These are phyloP conservation scores for Tetratostichococcus sp. DNA, from an alignment of 139 green algal genomes.

Conservation along the genomic window DNA sequence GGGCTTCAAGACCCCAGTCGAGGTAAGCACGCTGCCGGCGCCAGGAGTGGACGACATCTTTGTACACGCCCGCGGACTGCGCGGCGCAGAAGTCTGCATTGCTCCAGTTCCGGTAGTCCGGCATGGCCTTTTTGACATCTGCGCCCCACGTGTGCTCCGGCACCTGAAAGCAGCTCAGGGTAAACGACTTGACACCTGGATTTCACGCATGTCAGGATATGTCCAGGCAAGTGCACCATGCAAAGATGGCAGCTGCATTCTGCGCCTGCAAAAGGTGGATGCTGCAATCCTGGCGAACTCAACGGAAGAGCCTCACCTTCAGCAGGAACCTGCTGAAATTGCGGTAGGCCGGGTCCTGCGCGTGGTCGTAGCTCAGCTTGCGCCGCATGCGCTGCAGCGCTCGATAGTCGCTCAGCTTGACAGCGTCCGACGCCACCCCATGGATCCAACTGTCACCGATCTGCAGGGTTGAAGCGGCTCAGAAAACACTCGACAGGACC, in stretches of 20 bases:
- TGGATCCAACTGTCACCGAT: constrained; percentile 68
- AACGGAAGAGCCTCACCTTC: constrained; percentile 36
- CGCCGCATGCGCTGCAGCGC: constrained; percentile 35
- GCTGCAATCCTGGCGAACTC: no score
- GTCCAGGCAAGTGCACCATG: no score
- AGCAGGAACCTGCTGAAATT: constrained; percentile 49
- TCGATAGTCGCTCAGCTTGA: constrained; percentile 36
- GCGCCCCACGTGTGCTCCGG: constrained; percentile 64
- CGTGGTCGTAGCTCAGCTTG: not conserved
- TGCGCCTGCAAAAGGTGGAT: no score
- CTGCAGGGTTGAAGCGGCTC: constrained; percentile 6
- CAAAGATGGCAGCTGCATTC: no score
- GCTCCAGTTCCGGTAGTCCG: constrained; percentile 30
- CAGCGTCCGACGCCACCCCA: constrained; percentile 39
- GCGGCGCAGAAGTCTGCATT: constrained; percentile 33
- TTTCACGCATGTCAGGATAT: no score
- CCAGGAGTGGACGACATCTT: constrained; percentile 36
- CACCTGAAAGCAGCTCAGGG: no score
- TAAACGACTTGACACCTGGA: no score
- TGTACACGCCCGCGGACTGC: constrained; percentile 6
- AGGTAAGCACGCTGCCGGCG: constrained; percentile 42
- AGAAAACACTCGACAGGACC: no score
- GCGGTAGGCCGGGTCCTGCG: constrained; percentile 28
- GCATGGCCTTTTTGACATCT: constrained; percentile 35
- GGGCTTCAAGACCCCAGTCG: constrained; percentile 44